Evolutionary conservation across 345 rosid genomes (phyloP).

Genomic region (Eutrema japonicum): DNA sequence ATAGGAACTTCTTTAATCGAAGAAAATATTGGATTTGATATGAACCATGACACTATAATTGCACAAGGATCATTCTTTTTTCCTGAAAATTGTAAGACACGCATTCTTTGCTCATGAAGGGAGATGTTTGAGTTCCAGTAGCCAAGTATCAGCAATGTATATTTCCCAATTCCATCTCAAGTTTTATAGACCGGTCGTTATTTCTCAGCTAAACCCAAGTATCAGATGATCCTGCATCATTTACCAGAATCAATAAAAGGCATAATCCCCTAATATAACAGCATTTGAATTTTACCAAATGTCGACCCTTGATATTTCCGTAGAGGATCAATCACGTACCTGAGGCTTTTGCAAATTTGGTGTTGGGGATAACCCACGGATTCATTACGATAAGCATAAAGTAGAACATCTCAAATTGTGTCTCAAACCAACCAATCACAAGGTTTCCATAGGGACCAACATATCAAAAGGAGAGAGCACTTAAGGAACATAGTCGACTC

Average conservation of each 20-base stretch:
- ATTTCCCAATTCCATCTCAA: slow-evolving; percentile 41
- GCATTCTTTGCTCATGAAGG: slow-evolving; percentile 3
- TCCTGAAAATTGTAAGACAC: neutral
- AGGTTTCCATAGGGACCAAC: slow-evolving; percentile 46
- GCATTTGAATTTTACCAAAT: slow-evolving; percentile 42
- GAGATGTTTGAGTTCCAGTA: slow-evolving; percentile 31
- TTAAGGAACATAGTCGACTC: slow-evolving; percentile 44
- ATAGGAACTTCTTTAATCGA: slow-evolving; percentile 20
- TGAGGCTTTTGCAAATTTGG: slow-evolving; percentile 37
- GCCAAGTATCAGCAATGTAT: slow-evolving; percentile 35
- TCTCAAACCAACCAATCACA: slow-evolving; percentile 48
- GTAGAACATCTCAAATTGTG: slow-evolving; percentile 48
- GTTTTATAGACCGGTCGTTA: slow-evolving; percentile 32
- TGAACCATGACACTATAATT: slow-evolving; percentile 25
- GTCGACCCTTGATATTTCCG: slow-evolving; percentile 20
- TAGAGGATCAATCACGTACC: slow-evolving; percentile 41
- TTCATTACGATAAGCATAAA: slow-evolving; percentile 48
- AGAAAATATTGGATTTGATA: neutral
- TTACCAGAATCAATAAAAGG: slow-evolving; percentile 34
- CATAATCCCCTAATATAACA: slow-evolving; percentile 30
- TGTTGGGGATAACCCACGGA: slow-evolving; percentile 36
- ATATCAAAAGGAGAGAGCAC: slow-evolving; percentile 49
- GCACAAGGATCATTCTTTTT: slow-evolving; percentile 9
- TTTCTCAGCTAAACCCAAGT: slow-evolving; percentile 35
- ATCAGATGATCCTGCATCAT: slow-evolving; percentile 45